Percentiles rank a stretch among this genome's conserved stretches.
Evolutionary conservation across 371 early-diverging fungal species (phyloP).

Genomic region (Quaeritorhiza haematococci): DNA sequence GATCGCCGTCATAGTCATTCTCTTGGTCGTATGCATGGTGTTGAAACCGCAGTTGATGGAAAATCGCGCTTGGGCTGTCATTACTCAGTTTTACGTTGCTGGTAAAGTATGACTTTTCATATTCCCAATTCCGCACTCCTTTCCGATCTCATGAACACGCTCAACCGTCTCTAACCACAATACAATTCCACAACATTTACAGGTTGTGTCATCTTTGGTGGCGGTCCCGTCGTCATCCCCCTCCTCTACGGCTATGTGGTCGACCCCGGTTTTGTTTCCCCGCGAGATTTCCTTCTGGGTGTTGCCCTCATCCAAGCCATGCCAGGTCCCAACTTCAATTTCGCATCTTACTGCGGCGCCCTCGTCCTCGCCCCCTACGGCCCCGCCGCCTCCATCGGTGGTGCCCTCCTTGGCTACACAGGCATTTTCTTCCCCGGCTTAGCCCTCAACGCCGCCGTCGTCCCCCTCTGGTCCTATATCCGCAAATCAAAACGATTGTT

Average conservation of each 20-base stretch:
- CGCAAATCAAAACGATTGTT: conserved; percentile 30
- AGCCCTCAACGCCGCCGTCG: conserved; percentile 43
- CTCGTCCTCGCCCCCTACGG: conserved; percentile 39
- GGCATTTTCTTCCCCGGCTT: conserved; percentile 56
- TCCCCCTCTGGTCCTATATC: conserved; percentile 51
- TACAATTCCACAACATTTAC: no score
- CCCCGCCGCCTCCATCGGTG: conserved; percentile 29
- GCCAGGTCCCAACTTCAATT: conserved; percentile 62
- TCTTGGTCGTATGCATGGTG: conserved; percentile 38
- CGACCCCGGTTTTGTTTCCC: no score
- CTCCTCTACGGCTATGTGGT: conserved; percentile 52
- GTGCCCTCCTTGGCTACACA: conserved; percentile 43
- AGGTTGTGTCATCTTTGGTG: conserved; percentile 62
- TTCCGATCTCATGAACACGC: conserved; percentile 8
- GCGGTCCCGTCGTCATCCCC: conserved; percentile 60
- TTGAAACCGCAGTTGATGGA: no score
- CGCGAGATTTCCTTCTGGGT: conserved; percentile 55
- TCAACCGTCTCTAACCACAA: conserved; percentile 36
- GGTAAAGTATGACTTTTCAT: no score
- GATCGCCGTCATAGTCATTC: conserved; percentile 31
- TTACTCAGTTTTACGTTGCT: no score
- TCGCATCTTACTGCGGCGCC: conserved; percentile 57
- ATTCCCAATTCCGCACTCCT: no score
- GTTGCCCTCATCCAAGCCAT: conserved; percentile 55
- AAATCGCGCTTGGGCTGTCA: no score